Conservation (phyloP, 2,329 filamentous ascomycete genomes). For the Ilyonectria mors-panacis region DNA sequence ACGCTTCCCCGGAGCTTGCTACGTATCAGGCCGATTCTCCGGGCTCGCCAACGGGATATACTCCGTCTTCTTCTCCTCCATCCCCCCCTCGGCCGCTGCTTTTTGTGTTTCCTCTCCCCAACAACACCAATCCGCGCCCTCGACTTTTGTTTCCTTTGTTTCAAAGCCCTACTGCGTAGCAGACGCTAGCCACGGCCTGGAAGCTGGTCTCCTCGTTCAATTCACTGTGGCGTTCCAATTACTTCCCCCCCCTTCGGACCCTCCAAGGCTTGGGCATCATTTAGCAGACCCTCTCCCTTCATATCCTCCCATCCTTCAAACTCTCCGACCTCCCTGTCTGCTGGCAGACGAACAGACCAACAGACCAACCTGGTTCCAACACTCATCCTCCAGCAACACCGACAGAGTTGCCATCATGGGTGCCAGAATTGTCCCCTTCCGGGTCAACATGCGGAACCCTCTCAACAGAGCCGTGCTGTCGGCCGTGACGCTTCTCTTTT, state of each 20-base stretch:
- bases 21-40: background rate
- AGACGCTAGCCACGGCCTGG: background rate
- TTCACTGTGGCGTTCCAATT: background rate
- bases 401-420: constrained; percentile 50
- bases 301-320: background rate
- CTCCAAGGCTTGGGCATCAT: background rate
- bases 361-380: background rate
- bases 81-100: background rate
- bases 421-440: constrained; percentile 56
- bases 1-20: background rate
- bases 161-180: background rate
- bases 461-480: constrained; percentile 62
- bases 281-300: background rate
- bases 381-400: background rate
- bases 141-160: constrained; percentile 8
- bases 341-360: constrained; percentile 8
- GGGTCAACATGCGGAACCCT: constrained; percentile 65
- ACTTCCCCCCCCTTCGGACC: background rate
- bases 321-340: constrained; percentile 16
- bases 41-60: background rate
- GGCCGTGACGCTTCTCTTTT: constrained; percentile 59
- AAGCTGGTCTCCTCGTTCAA: background rate
- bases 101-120: constrained; percentile 10
- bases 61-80: background rate
- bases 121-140: background rate